Conservation (phyloP, 331 rosid species). For the Quercus phellos region DNA sequence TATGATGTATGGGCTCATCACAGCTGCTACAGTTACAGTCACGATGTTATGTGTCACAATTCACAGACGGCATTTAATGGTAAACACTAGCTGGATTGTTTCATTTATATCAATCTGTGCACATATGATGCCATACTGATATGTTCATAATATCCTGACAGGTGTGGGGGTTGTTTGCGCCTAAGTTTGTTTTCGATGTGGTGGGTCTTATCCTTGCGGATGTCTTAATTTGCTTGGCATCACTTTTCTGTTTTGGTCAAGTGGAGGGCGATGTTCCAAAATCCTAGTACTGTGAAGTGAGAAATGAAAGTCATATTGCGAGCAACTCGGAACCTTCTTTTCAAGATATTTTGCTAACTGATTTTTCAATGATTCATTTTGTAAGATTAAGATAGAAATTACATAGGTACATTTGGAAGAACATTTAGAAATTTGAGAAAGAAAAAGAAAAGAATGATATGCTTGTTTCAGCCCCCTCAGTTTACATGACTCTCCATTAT, state of each 20-base stretch:
- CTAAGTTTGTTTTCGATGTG: conserved; percentile 86
- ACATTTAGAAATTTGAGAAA: no score
- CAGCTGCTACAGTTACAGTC: conserved; percentile 57
- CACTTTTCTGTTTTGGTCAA: conserved; percentile 53
- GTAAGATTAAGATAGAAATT: no score
- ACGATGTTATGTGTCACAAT: conserved; percentile 75
- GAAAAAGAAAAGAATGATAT: no score
- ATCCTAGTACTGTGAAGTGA: conserved; percentile 13
- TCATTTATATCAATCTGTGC: conserved; percentile 1
- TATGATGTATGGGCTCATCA: conserved; percentile 61
- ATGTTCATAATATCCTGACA: conserved; percentile 29
- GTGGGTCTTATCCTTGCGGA: conserved; percentile 68
- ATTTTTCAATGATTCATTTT: no score
- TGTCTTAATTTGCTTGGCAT: conserved; percentile 61
- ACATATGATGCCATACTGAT: conserved; percentile 11
- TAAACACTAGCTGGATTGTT: conserved; percentile 17
- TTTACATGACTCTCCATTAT: no score
- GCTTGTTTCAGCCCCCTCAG: no score
- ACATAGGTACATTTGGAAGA: no score
- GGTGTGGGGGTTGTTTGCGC: conserved; percentile 99
- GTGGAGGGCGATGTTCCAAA: conserved; percentile 24
- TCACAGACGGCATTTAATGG: conserved; percentile 96
- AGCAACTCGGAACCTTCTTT: background rate
- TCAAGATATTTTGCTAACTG: no score
- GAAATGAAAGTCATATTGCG: background rate